phyloP scores from a whole-genome alignment of 2,329 filamentous ascomycete genomes.

The Apiospora phragmitis region DNA sequence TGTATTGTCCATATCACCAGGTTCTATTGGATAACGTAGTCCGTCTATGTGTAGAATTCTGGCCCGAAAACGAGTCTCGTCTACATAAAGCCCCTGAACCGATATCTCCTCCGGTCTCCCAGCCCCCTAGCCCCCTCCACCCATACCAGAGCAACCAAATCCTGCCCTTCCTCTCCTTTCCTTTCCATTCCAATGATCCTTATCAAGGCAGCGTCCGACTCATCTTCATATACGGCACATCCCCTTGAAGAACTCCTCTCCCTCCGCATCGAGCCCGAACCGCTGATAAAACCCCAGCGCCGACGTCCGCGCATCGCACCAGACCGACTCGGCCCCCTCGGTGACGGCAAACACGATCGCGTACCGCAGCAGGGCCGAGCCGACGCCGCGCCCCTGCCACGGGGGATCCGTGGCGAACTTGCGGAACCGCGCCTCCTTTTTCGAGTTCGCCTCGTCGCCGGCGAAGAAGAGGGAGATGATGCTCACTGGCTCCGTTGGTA shows the following conservation, averaged over 20 bases:
- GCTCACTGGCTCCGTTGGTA: conserved; percentile 18
- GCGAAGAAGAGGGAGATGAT: conserved; percentile 26
- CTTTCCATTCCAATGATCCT: not conserved
- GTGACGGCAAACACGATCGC: conserved; percentile 21
- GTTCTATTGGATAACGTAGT: no score
- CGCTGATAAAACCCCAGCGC: conserved; percentile 24
- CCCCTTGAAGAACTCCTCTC: conserved; percentile 24
- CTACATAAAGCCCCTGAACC: no score
- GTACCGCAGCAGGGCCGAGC: conserved; percentile 22
- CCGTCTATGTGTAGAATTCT: no score
- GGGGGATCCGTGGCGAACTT: conserved; percentile 25
- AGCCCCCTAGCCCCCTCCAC: no score
- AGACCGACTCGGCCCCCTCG: conserved; percentile 21
- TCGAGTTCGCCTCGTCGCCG: conserved; percentile 15
- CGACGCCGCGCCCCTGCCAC: conserved; percentile 25
- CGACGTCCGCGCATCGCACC: conserved; percentile 26
- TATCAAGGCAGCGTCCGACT: conserved; percentile 9
- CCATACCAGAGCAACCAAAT: no score
- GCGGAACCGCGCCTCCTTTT: conserved; percentile 20
- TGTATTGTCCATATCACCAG: no score
- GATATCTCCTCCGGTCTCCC: no score
- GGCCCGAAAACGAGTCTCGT: no score
- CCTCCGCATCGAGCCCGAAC: conserved; percentile 24
- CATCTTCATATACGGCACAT: conserved; percentile 25
- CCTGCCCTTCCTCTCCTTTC: not conserved